phyloP scores from a whole-genome alignment of 1,284 basidiomycete genomes.

The Microbotryum lychnidis-dioicae region DNA sequence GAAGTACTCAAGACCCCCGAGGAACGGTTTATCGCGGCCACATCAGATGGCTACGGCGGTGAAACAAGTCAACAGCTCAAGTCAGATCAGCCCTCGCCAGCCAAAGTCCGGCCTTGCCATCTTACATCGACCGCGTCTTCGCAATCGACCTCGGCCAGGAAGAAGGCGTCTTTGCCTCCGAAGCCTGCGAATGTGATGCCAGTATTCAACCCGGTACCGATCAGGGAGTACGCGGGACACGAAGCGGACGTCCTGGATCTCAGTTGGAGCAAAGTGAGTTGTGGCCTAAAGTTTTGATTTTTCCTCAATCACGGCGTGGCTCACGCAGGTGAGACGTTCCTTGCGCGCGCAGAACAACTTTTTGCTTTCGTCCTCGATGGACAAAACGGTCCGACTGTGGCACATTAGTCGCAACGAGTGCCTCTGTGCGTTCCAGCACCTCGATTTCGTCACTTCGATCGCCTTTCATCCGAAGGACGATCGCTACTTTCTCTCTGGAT shows the following conservation, averaged over 20 bases:
- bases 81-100: not conserved
- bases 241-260: constrained; percentile 40
- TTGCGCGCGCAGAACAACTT: constrained; percentile 37
- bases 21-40: constrained; percentile 1
- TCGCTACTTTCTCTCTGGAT: constrained; percentile 41
- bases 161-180: not conserved
- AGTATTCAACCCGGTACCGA: constrained; percentile 32
- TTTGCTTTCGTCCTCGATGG: constrained; percentile 40
- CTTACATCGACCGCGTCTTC: not conserved
- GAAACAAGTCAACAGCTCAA: not conserved
- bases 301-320: too few species aligned
- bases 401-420: constrained; percentile 39
- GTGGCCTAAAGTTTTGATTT: not conserved
- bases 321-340: too few species aligned
- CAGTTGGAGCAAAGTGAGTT: constrained; percentile 40
- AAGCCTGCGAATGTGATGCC: constrained; percentile 17
- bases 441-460: constrained; percentile 41
- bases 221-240: constrained; percentile 38
- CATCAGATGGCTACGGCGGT: not conserved
- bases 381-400: constrained; percentile 43
- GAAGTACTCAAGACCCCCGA: constrained; percentile 25
- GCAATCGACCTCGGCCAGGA: not conserved
- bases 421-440: constrained; percentile 40
- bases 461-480: constrained; percentile 41
- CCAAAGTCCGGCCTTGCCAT: not conserved